Base-by-base conservation (phyloP, 228 moss, liverwort and hornwort species). In the Sphagnum magellanicum region DNA sequence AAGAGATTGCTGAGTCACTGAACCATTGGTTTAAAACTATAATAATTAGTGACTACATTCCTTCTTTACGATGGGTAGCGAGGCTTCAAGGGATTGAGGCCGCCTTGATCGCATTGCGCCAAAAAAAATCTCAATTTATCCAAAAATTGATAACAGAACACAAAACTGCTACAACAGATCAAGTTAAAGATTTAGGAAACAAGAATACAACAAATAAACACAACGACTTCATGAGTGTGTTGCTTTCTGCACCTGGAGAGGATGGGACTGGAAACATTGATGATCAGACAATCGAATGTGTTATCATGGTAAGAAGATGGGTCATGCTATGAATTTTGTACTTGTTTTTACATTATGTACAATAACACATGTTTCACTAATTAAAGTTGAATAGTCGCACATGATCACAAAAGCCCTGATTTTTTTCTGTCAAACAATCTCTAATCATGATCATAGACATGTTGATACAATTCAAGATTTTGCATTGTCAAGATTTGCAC, bases 61-160 rank as follows among this genome's bases (percentile, higher is more conserved):
- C 32, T 6, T 4, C 4, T 11, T 65, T 65, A 16, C 49, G 64
- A 14, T 65, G 64, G 64, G 64, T 65, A 6, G 6, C 49, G 3
- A 65, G 12, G 49, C 48, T 65, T 6, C 64, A 65, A 49, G 64
- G 64, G 13, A 48, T n/a, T 6, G 64, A 65, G 32, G 48, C 64
- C 14, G 8, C 15, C 5, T 16, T 62, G 61, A 0, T 5, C 8
- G 8, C 4, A 62, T 16, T 16, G 4, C 8, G 10, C 10, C 15
- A 5, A 62, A 16, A 5, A 62, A 16, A 62, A 16, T 16, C 16
- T 8, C 8, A 8, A 2, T 62, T 62, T 12, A 8, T 62, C 15
- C 61, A 47, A 16, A 16, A 6, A 62, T 62, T 62, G 61, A 62
- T 62, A 16, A 47, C 10, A n/a, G 61, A 62, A 47, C 61, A 62